Evolutionary conservation across 2,329 filamentous ascomycete genomes (phyloP), one percentile per base, ranked within the genome.

Genomic region (Cladophialophora psammophila): DNA sequence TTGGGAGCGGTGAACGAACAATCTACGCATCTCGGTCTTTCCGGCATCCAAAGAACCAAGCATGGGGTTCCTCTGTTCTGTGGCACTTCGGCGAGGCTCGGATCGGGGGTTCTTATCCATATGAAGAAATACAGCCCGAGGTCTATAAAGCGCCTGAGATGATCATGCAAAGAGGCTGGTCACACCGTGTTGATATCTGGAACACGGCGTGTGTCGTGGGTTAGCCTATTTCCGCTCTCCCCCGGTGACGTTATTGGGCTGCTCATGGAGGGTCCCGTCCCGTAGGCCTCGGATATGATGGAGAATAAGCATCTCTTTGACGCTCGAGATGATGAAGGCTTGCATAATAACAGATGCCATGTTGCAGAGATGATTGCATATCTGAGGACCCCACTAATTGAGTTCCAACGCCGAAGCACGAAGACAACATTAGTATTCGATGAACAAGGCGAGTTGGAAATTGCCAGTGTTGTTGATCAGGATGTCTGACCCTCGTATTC

Each of bases 61-160:
- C 13, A 15, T 63, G 50, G 36, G 79, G 79, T 1, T 72, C 69
- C 0, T 78, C 79, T 0, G 75, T 84, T 0, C 75, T 85, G 5
- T 84, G 84, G 64, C 84, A 86, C 69, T 83, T 86, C 68, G 83
- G 83, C 10, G 81, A 82, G 0, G 83, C 82, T 10, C 74, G 83
- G 10, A 0, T 32, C 0, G 80, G 80, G 5, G 77, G 77, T 38
- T 63, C 50, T 40, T 42, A 63, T 40, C 45, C 31, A 53, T 40
- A 40, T 40, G 72, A 69, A 72, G 62, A 68, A 31, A 69, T 77
- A 48, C 75, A 79, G 58, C 77, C 77, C 31, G 59, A 77, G 64
- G 75, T 78, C 20, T 79, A 79, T 61, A 74, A 75, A 62, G 75
- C 77, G 18, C 78, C 77, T 7, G 78, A 87, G 66, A 82, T 86